Evolutionary conservation across 345 rosid genomes (phyloP), one percentile per base, ranked within the genome.

Genomic region (Populus alba): DNA sequence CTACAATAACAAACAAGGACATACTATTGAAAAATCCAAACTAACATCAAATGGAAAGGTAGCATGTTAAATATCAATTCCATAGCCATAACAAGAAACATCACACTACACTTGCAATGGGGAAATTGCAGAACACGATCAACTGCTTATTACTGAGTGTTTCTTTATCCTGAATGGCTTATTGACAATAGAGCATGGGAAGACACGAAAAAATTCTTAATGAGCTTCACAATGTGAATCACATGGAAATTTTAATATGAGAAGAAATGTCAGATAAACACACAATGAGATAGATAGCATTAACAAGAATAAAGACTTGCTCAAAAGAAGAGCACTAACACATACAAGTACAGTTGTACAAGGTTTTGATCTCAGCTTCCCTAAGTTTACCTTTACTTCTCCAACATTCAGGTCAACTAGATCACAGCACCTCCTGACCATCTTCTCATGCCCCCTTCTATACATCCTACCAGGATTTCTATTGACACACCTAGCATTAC

Each of bases 331-430:
- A 86, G 77, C 68, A 70, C 68, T 66, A n/a, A 51, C 77, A 81
- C 51, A 75, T 71, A 83, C 66, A 81, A 63, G 75, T 79, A 83
- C 84, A 81, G 10, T 57, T 5, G 67, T 66, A 77, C 75, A 84
- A 74, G 78, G 70, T 78, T 66, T 74, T 74, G 77, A 71, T 73
- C 73, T 77, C 33, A 76, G 76, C 67, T 84, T 84, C 87, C 79
- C 65, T 81, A 67, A 76, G 82, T 82, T 89, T 88, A 90, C 97
- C 97, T 93, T 88, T 79, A 77, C 83, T 82, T 80, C 85, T 78
- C 86, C 84, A 83, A 82, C 82, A 88, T 70, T 75, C 75, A 84
- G 74, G 84, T 87, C 78, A 68, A 74, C 82, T 33, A 90, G 77
- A 86, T 81, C 86, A 85, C 81, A 77, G 80, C 81, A 81, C 63